Percentiles rank a stretch among this genome's conserved stretches.
Evolutionary conservation across 75 land plant species (phyloP).

Genomic region (Pinus albicaulis): DNA sequence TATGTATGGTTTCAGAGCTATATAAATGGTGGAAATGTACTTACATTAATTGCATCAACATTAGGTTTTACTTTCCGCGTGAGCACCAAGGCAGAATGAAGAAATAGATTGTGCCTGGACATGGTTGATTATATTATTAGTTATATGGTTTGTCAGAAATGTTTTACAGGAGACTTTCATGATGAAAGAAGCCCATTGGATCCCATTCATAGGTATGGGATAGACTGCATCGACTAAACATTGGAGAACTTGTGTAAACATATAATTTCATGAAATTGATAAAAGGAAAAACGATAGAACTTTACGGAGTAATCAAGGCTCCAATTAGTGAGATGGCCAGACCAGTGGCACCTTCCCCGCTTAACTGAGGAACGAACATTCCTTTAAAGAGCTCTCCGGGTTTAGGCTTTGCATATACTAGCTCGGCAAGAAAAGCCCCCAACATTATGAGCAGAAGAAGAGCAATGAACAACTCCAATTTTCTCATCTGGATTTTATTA

Average conservation of each 20-base stretch:
- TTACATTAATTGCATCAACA: conserved; percentile 69
- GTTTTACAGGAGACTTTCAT: no score
- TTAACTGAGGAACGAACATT: conserved; percentile 45
- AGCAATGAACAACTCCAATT: conserved; percentile 35
- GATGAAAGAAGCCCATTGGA: no score
- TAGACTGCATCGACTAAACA: no score
- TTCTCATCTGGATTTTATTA: conserved; percentile 15
- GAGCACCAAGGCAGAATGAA: conserved; percentile 92
- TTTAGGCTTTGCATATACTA: conserved; percentile 52
- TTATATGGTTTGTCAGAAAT: no score
- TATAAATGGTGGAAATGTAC: neutral
- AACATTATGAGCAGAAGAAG: conserved; percentile 26
- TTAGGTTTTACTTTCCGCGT: conserved; percentile 72
- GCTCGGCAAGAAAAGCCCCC: conserved; percentile 38
- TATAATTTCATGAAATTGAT: no score
- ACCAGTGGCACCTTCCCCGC: conserved; percentile 39
- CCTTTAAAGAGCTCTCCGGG: conserved; percentile 44
- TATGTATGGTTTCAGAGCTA: no score
- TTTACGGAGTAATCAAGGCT: conserved; percentile 73
- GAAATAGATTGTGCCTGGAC: conserved; percentile 84
- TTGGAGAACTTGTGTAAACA: no score
- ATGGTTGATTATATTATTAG: neutral
- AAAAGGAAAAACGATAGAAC: no score
- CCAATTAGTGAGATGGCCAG: conserved; percentile 63
- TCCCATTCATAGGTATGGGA: no score